Conservation (phyloP, 352 stramenopile genomes). For the Plasmopara viticola region DNA sequence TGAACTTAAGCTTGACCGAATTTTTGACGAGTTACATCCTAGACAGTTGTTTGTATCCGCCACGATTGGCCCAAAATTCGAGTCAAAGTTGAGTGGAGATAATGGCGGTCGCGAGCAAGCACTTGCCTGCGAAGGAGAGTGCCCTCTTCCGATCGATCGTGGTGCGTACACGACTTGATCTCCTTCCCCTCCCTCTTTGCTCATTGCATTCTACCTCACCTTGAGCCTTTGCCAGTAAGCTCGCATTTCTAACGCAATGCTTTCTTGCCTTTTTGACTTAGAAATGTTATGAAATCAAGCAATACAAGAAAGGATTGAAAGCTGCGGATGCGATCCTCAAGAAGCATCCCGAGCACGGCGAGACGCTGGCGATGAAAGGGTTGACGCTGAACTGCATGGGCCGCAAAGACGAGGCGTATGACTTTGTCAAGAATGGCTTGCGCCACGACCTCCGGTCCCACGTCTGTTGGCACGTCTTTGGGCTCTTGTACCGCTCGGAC, state of each 20-base stretch:
- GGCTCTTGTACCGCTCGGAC: conserved; percentile 94
- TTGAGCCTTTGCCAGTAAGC: conserved; percentile 1
- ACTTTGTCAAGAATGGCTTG: conserved; percentile 93
- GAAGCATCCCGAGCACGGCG: conserved; percentile 96
- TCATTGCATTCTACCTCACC: background rate
- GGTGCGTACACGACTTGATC: conserved; percentile 31
- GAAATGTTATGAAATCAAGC: conserved; percentile 98
- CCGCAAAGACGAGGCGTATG: conserved; percentile 94
- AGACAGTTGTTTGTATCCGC: no score
- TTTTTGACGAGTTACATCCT: no score
- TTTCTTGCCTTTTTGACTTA: conserved; percentile 11
- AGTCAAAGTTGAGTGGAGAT: conserved; percentile 16
- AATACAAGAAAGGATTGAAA: conserved; percentile 99
- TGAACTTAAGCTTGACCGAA: no score
- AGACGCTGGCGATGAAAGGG: conserved; percentile 97
- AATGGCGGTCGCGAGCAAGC: conserved; percentile 55
- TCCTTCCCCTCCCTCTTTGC: background rate
- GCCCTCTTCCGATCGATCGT: conserved; percentile 95
- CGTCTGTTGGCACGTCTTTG: conserved; percentile 99
- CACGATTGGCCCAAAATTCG: no score
- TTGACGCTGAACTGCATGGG: conserved; percentile 93
- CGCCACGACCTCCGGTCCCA: conserved; percentile 91
- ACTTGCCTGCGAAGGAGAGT: conserved; percentile 90
- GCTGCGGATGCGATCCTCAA: conserved; percentile 93
- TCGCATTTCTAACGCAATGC: conserved; percentile 1